Base-by-base conservation (phyloP, 2,329 filamentous ascomycete genomes). In the Aureobasidium mangrovei region DNA sequence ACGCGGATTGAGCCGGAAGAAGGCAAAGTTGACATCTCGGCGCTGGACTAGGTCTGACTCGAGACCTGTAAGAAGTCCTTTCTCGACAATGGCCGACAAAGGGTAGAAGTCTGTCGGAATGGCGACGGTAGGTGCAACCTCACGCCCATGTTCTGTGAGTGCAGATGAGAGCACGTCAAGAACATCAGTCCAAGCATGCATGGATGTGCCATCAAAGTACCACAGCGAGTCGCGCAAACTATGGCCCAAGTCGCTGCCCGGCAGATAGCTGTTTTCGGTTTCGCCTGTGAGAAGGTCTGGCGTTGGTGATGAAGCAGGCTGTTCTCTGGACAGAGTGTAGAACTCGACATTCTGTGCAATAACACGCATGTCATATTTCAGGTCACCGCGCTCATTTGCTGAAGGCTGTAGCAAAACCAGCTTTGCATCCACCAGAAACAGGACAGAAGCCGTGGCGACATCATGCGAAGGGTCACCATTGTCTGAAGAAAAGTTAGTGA, bases 301-400 rank as follows among this genome's bases (percentile, higher is more conserved):
- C 27, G 52, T 9, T 32, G 57, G 32, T 36, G 60, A 64, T 53
- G 74, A 67, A 36, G 73, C 70, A 5, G 82, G 82, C 63, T 94
- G 87, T 65, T 98, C 93, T 59, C 91, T 84, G 82, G 94, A 94
- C 62, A 93, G 82, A 53, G 85, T 85, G 67, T 95, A 96, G 64
- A 93, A 97, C 68, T 98, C 93, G 39, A 97, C 90, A 63, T 95
- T 94, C 63, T 96, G 89, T 9, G 91, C 90, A 65, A 98, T 86
- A 56, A 97, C 86, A 7, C 91, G 86, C 93, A 98, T 98, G 65
- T 97, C 91, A 65, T 98, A 98, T 72, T 96, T 97, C 49, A 96
- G 77, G 61, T 90, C 86, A 4, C 88, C 87, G 41, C 86, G 81
- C 46, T 88, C 86, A 49, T 87, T 91, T 4, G 88, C 76, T 0